These are phyloP conservation scores for Aspergillus ibericus DNA, from an alignment of 2,329 filamentous ascomycete genomes.

Conservation along the genomic window DNA sequence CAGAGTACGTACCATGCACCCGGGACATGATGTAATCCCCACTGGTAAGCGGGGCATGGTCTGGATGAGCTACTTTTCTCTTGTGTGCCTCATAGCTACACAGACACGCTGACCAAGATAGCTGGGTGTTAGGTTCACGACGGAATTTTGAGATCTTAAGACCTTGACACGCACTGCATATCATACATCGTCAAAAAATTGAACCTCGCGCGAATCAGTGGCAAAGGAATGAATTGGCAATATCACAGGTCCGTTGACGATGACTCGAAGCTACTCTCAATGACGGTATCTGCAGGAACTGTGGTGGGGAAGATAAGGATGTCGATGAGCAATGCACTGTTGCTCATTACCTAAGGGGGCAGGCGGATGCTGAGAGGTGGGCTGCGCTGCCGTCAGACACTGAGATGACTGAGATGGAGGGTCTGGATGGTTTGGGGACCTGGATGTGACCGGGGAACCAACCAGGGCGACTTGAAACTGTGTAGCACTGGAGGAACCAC, in stretches of 20 bases:
- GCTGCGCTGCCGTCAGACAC: neutral
- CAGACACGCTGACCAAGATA: neutral
- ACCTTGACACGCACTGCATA: neutral
- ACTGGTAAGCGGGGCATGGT: neutral
- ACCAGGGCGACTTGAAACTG: neutral
- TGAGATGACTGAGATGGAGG: neutral
- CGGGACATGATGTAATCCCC: neutral
- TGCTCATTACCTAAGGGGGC: neutral
- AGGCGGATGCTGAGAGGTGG: neutral
- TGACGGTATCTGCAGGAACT: neutral
- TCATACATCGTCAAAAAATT: neutral
- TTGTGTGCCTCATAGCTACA: neutral
- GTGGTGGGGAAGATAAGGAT: neutral
- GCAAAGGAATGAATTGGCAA: neutral
- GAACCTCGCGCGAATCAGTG: neutral
- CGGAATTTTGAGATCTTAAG: neutral
- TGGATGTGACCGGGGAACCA: neutral
- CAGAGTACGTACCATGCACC: neutral
- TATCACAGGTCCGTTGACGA: neutral
- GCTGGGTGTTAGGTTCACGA: neutral
- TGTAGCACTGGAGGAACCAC: too few relatives aligned
- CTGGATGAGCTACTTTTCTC: neutral
- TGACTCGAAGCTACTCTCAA: neutral
- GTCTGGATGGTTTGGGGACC: neutral
- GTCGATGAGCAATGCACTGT: neutral